Conservation (phyloP, 1,139 yeast species). For the Candida sojae region DNA sequence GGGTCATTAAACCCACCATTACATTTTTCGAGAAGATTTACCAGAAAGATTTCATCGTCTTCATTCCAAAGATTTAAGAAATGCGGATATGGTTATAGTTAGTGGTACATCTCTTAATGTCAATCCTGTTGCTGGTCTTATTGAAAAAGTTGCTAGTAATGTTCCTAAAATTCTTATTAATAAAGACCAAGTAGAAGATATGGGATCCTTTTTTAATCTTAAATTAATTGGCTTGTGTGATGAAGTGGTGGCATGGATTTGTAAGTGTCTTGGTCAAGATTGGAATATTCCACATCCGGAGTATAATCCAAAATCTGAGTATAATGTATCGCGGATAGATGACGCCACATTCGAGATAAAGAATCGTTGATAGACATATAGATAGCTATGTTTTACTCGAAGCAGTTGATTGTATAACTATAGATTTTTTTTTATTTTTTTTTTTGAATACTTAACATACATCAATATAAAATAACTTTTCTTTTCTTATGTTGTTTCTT, state of each 20-base stretch:
- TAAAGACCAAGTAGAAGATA: conserved; percentile 74
- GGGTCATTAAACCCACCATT: conserved; percentile 92
- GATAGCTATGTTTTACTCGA: neutral
- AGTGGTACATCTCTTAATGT: conserved; percentile 92
- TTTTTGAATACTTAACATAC: neutral
- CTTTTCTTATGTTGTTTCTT: too few species aligned
- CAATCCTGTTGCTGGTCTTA: conserved; percentile 88
- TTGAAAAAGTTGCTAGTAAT: conserved; percentile 62
- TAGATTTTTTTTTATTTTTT: neutral
- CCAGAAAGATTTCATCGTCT: conserved; percentile 68
- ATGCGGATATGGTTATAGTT: conserved; percentile 79
- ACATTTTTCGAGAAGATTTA: conserved; percentile 88
- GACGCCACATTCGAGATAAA: neutral
- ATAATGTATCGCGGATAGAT: neutral
- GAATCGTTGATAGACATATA: neutral
- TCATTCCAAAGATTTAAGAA: conserved; percentile 53
- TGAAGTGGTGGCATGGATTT: conserved; percentile 72
- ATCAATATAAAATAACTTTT: neutral
- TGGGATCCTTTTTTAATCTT: conserved; percentile 66
- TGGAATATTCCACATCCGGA: conserved; percentile 67
- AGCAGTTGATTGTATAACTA: neutral
- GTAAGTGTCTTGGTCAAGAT: conserved; percentile 46
- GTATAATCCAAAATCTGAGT: conserved; percentile 9
- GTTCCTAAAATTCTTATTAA: conserved; percentile 84
- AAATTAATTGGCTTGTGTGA: conserved; percentile 83